Base-by-base conservation (phyloP, 192 early-diverging fungal species). In the Umbelopsis ramanniana region DNA sequence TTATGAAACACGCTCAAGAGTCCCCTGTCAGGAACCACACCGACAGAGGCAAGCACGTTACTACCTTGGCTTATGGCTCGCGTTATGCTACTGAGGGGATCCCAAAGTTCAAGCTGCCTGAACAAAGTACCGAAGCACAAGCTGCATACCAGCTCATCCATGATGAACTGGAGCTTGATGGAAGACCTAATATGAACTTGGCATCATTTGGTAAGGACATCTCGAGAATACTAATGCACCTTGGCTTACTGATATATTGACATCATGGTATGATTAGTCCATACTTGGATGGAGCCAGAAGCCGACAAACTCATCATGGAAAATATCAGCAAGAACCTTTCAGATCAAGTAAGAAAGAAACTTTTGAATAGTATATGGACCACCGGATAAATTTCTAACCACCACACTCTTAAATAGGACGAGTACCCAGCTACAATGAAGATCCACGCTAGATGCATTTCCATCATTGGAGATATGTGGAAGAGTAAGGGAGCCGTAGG, bases 241-340 rank as follows among this genome's bases (percentile, higher is more conserved):
- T 0, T 40, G 19, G 8, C 3, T 67, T 37, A 8, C 24, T 63
- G 21, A 6, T 43, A 33, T 29, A 46, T 50, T 33, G 23, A 54
- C 47, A 54, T 46, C 24, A 37, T 52, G 46, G 4, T 70, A 24
- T 4, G 23, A 43, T 46, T 8, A 69, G 88, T 92, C 37, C 87
- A 87, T 10, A 91, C 91, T 21, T 91, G 86, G 85, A 92, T 92
- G 91, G 91, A 92, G 73, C 87, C 85, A 3, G 86, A 91, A 75
- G 87, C 85, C 11, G 85, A 89, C 15, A 84, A 86, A 76, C 84
- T 91, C 68, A 89, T 90, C 35, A 75, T 85, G 40, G 89, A 92
- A 66, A 90, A 87, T 55, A 76, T 90, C 52, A 78, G 72, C 75
- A 92, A 92, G 76, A 92, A 92, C 79, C 84, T 91, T 67, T 81